phyloP scores from a whole-genome alignment of 2,329 filamentous ascomycete genomes.

The Acephala macrosclerotiorum region DNA sequence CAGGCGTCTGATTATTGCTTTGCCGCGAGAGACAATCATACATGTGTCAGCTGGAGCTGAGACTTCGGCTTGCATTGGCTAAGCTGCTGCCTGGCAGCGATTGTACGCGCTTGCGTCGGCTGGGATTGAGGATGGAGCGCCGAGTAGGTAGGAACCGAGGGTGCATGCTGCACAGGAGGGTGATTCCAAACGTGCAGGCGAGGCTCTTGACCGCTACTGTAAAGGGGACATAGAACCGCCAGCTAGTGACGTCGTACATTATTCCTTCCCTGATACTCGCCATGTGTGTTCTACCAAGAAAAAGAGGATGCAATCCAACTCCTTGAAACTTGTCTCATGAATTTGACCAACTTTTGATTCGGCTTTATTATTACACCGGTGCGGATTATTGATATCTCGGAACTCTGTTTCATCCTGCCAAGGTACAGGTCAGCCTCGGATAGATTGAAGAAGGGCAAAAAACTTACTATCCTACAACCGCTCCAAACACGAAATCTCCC shows the following conservation, averaged over 20 bases:
- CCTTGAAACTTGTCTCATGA: neutral
- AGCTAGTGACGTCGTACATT: neutral
- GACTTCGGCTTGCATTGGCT: neutral
- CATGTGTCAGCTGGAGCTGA: neutral
- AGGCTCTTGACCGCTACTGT: neutral
- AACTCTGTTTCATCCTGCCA: neutral
- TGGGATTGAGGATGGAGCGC: neutral
- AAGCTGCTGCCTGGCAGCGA: neutral
- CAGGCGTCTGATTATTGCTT: neutral
- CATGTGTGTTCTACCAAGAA: neutral
- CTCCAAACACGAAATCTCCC: neutral
- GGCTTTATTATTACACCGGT: neutral
- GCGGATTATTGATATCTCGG: neutral
- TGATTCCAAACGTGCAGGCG: no score
- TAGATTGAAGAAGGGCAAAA: neutral
- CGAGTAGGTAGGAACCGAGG: neutral
- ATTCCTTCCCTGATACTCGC: neutral
- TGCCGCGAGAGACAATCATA: neutral
- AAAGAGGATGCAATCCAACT: neutral
- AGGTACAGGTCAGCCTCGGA: neutral
- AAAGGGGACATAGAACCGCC: neutral
- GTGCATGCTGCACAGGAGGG: neutral
- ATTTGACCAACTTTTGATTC: neutral
- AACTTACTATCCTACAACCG: neutral
- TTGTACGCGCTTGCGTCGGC: neutral